These are phyloP conservation scores for Leccinum subfulvum DNA, from an alignment of 1,284 basidiomycete species.

Conservation along the genomic window DNA sequence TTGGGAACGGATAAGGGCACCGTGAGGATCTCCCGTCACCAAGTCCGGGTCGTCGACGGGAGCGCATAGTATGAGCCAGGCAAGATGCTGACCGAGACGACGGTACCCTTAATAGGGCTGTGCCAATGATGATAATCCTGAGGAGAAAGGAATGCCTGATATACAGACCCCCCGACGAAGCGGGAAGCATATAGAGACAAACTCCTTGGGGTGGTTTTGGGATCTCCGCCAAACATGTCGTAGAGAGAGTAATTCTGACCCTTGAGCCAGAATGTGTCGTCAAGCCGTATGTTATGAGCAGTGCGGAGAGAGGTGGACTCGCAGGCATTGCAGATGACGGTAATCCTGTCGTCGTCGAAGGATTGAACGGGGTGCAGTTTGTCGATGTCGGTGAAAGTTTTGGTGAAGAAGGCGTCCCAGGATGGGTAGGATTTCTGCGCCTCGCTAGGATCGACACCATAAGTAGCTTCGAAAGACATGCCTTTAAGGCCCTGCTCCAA, in stretches of 20 bases:
- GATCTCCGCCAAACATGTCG: constrained; percentile 34
- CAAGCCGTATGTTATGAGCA: constrained; percentile 31
- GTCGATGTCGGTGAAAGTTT: background rate
- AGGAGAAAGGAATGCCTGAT: constrained; percentile 52
- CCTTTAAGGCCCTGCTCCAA: background rate
- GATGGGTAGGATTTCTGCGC: background rate
- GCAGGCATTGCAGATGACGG: constrained; percentile 42
- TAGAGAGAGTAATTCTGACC: constrained; percentile 43
- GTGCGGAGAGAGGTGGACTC: constrained; percentile 45
- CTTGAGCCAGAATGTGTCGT: constrained; percentile 49
- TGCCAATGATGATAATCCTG: constrained; percentile 57
- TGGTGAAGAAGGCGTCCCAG: constrained; percentile 11
- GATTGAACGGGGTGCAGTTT: background rate
- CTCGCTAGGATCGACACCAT: background rate
- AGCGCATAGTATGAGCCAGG: constrained; percentile 51
- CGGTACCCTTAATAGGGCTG: constrained; percentile 47
- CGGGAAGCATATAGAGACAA: no score
- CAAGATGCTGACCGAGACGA: constrained; percentile 41
- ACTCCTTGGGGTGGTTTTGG: background rate
- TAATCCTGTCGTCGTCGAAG: background rate
- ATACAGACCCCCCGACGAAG: no score
- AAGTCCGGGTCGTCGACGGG: background rate
- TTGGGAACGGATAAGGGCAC: constrained; percentile 40
- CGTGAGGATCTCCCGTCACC: constrained; percentile 16
- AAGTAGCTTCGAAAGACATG: background rate